Percentiles rank a stretch among this genome's conserved stretches.
Evolutionary conservation across 164 flowering plant species (phyloP).

Genomic region (Cinnamomum micranthum): DNA sequence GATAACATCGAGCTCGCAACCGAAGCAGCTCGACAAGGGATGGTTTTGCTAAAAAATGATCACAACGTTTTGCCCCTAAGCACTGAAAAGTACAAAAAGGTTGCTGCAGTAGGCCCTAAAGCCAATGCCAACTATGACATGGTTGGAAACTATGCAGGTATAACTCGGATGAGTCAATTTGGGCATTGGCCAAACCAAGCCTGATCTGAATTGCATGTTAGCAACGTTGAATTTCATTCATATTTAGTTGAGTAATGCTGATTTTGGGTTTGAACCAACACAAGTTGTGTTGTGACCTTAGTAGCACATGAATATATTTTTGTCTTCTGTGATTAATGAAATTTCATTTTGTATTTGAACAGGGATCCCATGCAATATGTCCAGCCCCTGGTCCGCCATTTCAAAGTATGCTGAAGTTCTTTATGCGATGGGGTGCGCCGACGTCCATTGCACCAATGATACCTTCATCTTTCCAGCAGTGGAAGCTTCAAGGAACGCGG

Average conservation of each 20-base stretch:
- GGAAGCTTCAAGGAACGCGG: conserved; percentile 49
- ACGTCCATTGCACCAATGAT: conserved; percentile 39
- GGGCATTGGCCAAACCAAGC: not conserved
- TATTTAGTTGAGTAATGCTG: not conserved
- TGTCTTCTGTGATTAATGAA: not conserved
- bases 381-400: not conserved
- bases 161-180: not conserved
- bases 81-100: not conserved
- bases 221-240: not conserved
- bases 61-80: conserved; percentile 26
- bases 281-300: not conserved
- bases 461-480: conserved; percentile 41
- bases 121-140: conserved; percentile 36
- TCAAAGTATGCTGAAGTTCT: not conserved
- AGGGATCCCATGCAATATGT: conserved; percentile 22
- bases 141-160: conserved; percentile 53
- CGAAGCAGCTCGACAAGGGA: conserved; percentile 55
- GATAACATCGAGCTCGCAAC: conserved; percentile 36
- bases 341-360: not conserved
- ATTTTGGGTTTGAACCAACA: not conserved
- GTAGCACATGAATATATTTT: not conserved
- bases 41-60: conserved; percentile 45
- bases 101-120: conserved; percentile 51
- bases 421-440: conserved; percentile 16
- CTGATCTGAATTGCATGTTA: not conserved